Evolutionary conservation across 2,329 filamentous ascomycete species (phyloP), one percentile per base, ranked within the genome.

Genomic region (Fusarium stilboides): DNA sequence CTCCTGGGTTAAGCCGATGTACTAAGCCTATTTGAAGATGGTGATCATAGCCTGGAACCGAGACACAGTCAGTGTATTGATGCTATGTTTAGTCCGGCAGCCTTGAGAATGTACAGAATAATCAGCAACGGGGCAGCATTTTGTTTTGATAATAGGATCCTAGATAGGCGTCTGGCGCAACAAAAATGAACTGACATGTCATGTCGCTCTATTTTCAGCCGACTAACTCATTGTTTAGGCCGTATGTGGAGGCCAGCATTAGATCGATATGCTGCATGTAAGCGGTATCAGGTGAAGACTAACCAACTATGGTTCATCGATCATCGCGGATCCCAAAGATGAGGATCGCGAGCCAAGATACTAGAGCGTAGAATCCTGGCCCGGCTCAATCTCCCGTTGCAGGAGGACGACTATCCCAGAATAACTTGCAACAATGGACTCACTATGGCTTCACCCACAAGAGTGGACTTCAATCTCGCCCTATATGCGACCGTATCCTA

Each of bases 101-200:
- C 57, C 56, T 51, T 52, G 62, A 68, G 62, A 65, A 65, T 69
- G 68, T 68, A 70, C 62, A 59, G 62, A 68, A 69, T 69, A 65
- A 69, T 66, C 66, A 69, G 49, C 40, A 67, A 69, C 62, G 62
- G 72, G 60, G 60, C 58, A 74, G 56, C 63, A 71, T 75, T 71
- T 74, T 76, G 74, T 72, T 75, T 77, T 71, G 68, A 78, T 75
- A 74, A 77, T 76, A 74, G 71, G 72, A 73, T 75, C 74, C 63
- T 80, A 80, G 78, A 81, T 80, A 76, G 80, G 82, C 79, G 82
- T 81, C 62, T 66, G 81, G 80, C 78, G 79, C 75, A 80, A 79
- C 69, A 80, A 80, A 31, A 79, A 78, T 74, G 72, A 78, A 79
- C 71, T 74, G 70, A 75, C 67, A 69, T 70, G 68, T 72, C 74